Evolutionary conservation across 2,329 filamentous ascomycete species (phyloP).

Genomic region (Pseudocercospora eumusae): DNA sequence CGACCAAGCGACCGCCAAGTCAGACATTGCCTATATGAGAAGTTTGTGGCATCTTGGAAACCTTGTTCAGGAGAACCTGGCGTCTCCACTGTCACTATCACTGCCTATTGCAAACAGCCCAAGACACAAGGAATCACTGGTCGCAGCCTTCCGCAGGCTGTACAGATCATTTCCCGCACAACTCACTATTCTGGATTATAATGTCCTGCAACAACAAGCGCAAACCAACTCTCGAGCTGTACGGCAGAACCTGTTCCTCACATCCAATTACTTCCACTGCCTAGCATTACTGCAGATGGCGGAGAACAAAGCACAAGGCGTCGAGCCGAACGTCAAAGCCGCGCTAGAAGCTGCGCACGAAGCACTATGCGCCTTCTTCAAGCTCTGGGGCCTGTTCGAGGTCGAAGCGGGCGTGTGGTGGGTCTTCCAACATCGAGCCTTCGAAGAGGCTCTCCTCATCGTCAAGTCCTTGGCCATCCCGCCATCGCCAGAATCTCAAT

Average conservation of each 20-base stretch:
- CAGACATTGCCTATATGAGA: conserved; percentile 60
- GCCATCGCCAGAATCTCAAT: conserved; percentile 9
- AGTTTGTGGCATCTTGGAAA: conserved; percentile 79
- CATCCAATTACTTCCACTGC: conserved; percentile 82
- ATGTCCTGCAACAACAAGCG: conserved; percentile 60
- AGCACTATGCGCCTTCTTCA: conserved; percentile 72
- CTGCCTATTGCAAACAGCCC: conserved; percentile 69
- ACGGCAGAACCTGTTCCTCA: conserved; percentile 73
- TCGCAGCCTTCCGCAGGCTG: conserved; percentile 69
- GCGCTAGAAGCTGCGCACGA: conserved; percentile 75
- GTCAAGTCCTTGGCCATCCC: conserved; percentile 28
- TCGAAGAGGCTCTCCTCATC: conserved; percentile 62
- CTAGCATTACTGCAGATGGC: conserved; percentile 76
- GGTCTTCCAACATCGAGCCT: conserved; percentile 80
- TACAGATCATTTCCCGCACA: conserved; percentile 71
- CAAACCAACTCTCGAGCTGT: conserved; percentile 65
- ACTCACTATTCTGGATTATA: conserved; percentile 68
- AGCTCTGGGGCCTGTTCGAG: conserved; percentile 68
- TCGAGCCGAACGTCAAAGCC: conserved; percentile 61
- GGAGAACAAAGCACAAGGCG: conserved; percentile 60
- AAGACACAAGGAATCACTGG: conserved; percentile 68
- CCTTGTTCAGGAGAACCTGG: conserved; percentile 74
- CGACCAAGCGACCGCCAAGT: conserved; percentile 36
- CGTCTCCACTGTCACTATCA: conserved; percentile 71
- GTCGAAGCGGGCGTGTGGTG: conserved; percentile 77